A percentile compares a stretch with the other conserved stretches of the same genome.
phyloP scores from a whole-genome alignment of 495 filamentous ascomycete species.

The Rusavskia elegans region DNA sequence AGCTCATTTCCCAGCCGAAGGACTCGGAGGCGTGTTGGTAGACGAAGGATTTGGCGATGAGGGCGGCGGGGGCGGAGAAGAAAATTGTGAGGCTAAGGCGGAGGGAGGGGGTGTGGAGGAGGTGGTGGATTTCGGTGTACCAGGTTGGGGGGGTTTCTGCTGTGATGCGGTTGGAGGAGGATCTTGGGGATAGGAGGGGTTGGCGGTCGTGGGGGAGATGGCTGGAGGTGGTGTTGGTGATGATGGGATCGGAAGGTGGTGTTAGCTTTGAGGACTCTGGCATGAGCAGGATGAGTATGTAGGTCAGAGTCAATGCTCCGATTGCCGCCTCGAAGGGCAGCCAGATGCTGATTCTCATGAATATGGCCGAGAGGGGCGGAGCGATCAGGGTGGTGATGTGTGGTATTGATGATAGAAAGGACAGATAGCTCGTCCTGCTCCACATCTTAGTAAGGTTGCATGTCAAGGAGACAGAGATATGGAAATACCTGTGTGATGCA shows the following conservation, averaged over 20 bases:
- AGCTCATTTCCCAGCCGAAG: slow-evolving; percentile 5
- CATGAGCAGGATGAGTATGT: slow-evolving; percentile 5
- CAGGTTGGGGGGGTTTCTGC: slow-evolving; percentile 1
- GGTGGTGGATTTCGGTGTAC: slow-evolving; percentile 6
- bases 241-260: background rate
- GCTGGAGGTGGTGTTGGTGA: background rate
- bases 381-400: slow-evolving; percentile 7
- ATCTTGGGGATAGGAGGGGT: background rate
- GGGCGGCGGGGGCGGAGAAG: slow-evolving; percentile 7
- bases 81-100: slow-evolving; percentile 6
- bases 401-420: slow-evolving; percentile 9
- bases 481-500: slow-evolving; percentile 6
- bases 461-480: background rate
- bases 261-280: slow-evolving; percentile 7
- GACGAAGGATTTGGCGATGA: slow-evolving; percentile 8
- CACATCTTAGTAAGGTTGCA: too few relatives aligned
- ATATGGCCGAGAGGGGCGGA: slow-evolving; percentile 3
- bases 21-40: slow-evolving; percentile 10
- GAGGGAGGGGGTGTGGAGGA: slow-evolving; percentile 3
- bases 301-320: slow-evolving; percentile 1
- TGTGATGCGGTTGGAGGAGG: too few relatives aligned
- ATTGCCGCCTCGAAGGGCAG: slow-evolving; percentile 8
- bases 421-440: slow-evolving; percentile 10
- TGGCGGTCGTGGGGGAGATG: background rate
- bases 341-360: slow-evolving; percentile 10